Base-by-base conservation (phyloP, 257 asterid species). In the Solanum bulbocastanum region DNA sequence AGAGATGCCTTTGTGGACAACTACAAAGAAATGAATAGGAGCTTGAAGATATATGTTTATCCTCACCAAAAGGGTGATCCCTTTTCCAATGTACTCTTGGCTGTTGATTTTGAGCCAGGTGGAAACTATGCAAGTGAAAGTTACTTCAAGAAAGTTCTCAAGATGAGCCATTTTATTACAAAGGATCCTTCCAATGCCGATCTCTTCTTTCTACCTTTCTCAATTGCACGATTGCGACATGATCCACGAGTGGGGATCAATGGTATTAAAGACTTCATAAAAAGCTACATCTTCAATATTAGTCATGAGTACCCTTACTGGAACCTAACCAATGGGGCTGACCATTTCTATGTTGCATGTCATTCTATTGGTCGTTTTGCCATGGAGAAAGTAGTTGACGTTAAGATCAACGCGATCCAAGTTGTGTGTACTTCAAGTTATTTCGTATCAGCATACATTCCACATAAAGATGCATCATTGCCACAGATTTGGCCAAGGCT, bases 121-220 rank as follows among this genome's bases (percentile, higher is more conserved):
- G 99, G 99, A 86, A 96, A 96, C 92, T 96, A 96, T 84, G 99
- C 98, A n/a, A 95, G 98, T 84, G 99, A 96, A 90, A 95, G 98
- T 88, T 96, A 95, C 93, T 96, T 96, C 94, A 95, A 96, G 87
- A 96, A 95, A 91, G 93, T 86, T 88, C 96, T 96, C 35, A 8
- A 87, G 85, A 88, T 84, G 83, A 94, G 99, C 91, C 99, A 96
- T 93, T 96, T 96, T 86, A 49, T 91, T 66, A 96, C 98, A 0
- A 88, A 39, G 56, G 94, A 94, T 76, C 95, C 98, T 72, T 89
- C 89, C 60, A 46, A 90, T 78, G 98, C 98, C 14, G 95, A 95
- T 92, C 94, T 96, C 87, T 96, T 94, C 94, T 95, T 91, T 87
- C 88, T 96, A 84, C 98, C 98, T 20, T 95, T 94, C 90, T 93